Evolutionary conservation across 2,329 filamentous ascomycete species (phyloP).

Genomic region (Didymella sp.): DNA sequence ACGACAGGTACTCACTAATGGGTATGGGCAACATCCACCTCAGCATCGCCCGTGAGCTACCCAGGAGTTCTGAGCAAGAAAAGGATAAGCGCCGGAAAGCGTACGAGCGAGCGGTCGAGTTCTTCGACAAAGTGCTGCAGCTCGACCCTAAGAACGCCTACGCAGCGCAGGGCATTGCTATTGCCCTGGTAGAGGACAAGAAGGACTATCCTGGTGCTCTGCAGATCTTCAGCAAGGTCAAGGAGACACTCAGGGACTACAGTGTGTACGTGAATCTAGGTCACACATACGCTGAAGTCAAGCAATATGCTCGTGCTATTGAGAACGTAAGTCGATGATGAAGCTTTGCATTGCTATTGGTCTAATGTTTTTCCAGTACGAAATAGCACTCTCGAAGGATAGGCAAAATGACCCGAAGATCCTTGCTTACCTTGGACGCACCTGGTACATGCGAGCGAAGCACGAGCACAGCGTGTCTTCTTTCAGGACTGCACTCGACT

Average conservation of each 20-base stretch:
- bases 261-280: constrained; percentile 93
- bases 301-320: constrained; percentile 89
- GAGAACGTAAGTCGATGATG: constrained; percentile 66
- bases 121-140: constrained; percentile 96
- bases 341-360: background rate
- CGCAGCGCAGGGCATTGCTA: constrained; percentile 93
- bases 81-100: constrained; percentile 87
- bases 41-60: constrained; percentile 89
- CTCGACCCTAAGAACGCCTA: constrained; percentile 96
- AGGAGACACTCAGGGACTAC: constrained; percentile 86
- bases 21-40: constrained; percentile 98
- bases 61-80: constrained; percentile 84
- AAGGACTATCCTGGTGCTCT: constrained; percentile 85
- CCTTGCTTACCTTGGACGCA: constrained; percentile 83
- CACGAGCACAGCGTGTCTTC: constrained; percentile 68
- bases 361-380: constrained; percentile 65
- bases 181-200: constrained; percentile 91
- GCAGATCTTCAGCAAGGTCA: constrained; percentile 86
- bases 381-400: constrained; percentile 80
- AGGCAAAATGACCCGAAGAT: constrained; percentile 80
- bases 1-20: constrained; percentile 94
- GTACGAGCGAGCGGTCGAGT: constrained; percentile 93
- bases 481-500: constrained; percentile 69
- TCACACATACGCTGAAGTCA: constrained; percentile 88
- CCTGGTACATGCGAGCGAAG: constrained; percentile 83